phyloP scores from a whole-genome alignment of 2,329 filamentous ascomycete genomes.

The Pseudocercospora musae region DNA sequence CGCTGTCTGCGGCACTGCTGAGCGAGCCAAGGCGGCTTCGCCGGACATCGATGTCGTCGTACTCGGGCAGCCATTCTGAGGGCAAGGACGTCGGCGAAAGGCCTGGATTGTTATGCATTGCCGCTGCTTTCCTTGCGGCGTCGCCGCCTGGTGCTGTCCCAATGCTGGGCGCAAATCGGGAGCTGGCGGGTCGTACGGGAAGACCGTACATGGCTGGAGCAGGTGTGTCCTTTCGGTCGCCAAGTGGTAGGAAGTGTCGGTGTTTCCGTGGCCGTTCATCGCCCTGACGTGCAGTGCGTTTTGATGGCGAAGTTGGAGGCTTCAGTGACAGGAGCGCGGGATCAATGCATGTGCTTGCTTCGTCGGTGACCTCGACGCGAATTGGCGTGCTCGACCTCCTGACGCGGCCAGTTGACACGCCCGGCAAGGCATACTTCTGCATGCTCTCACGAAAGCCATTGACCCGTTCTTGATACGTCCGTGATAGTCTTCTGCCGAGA shows the following conservation, averaged over 20 bases:
- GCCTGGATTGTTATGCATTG: slow-evolving; percentile 22
- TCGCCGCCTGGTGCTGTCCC: slow-evolving; percentile 29
- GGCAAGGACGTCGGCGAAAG: background rate
- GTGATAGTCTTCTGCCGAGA: slow-evolving; percentile 16
- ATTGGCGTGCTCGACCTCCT: slow-evolving; percentile 30
- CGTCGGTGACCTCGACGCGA: slow-evolving; percentile 12
- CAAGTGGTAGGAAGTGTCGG: slow-evolving; percentile 16
- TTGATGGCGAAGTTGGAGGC: slow-evolving; percentile 31
- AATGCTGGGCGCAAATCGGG: slow-evolving; percentile 13
- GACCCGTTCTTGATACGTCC: slow-evolving; percentile 17
- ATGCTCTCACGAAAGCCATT: slow-evolving; percentile 19
- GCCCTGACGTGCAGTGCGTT: slow-evolving; percentile 27
- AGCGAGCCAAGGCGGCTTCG: slow-evolving; percentile 30
- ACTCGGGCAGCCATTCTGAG: background rate
- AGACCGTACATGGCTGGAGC: slow-evolving; percentile 27
- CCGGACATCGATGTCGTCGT: slow-evolving; percentile 24
- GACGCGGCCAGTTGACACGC: slow-evolving; percentile 17
- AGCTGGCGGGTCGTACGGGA: slow-evolving; percentile 20
- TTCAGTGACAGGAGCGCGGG: slow-evolving; percentile 7
- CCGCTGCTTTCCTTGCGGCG: slow-evolving; percentile 32
- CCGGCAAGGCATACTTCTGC: slow-evolving; percentile 13
- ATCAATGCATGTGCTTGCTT: slow-evolving; percentile 8
- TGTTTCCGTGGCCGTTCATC: slow-evolving; percentile 31
- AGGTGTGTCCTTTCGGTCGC: slow-evolving; percentile 35
- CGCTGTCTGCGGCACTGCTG: slow-evolving; percentile 37